phyloP scores from a whole-genome alignment of 2,329 filamentous ascomycete species.

The Fusarium oxysporum region DNA sequence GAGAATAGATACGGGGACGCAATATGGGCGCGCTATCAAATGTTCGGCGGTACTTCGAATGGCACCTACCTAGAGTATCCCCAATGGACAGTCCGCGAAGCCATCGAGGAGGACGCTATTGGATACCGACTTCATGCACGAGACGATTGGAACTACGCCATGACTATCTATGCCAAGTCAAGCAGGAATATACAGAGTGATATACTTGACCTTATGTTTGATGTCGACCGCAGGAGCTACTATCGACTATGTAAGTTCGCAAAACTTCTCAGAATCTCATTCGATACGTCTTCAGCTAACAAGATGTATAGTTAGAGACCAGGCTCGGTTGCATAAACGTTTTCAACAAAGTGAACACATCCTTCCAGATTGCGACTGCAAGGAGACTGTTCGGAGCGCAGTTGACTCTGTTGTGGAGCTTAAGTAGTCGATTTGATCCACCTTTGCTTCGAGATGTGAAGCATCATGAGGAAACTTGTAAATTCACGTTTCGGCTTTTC shows the following conservation, averaged over 20 bases:
- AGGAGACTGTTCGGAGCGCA: neutral
- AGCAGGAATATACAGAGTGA: neutral
- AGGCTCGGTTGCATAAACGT: neutral
- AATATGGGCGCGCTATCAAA: neutral
- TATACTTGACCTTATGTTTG: neutral
- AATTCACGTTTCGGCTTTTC: neutral
- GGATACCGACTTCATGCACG: neutral
- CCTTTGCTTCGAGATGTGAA: too few relatives aligned
- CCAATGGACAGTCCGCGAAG: neutral
- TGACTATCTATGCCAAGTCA: neutral
- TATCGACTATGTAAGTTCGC: neutral
- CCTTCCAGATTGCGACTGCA: neutral
- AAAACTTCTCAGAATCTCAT: too few relatives aligned
- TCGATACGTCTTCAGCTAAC: neutral
- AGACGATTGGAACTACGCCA: neutral
- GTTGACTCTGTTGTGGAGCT: neutral
- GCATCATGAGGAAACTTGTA: neutral
- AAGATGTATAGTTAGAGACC: neutral
- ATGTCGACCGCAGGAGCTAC: neutral
- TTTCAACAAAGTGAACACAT: neutral
- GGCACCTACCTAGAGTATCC: neutral
- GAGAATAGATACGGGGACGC: neutral
- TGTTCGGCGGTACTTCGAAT: neutral
- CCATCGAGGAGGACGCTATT: neutral
- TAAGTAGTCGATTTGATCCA: neutral